Base-by-base conservation (phyloP, 352 stramenopile species). In the Globisporangium ultimum region DNA sequence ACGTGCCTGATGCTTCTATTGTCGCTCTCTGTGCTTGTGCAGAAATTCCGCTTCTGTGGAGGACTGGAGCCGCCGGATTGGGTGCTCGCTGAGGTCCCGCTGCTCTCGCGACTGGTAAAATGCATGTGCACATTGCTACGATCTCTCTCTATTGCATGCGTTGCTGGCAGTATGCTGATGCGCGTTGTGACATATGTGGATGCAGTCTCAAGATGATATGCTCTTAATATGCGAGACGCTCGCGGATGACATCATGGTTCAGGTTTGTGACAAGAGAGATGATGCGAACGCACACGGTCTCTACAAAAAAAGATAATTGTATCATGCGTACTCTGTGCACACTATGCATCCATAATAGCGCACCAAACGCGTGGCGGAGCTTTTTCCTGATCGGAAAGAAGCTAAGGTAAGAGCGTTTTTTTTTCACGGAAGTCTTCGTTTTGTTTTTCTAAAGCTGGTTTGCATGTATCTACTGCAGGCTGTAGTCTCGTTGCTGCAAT, bases 51-150 rank as follows among this genome's bases (percentile, higher is more conserved):
- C 18, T 87, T 86, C 68, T 87, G 78, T 24, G 78, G 78, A 48
- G 76, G 75, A 7, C 53, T 88, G 53, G 78, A 88, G 63, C 78
- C 78, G 48, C 78, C 78, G 0, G 78, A 88, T 64, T 88, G 78
- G 78, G 22, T 88, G 53, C 64, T 87, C 40, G 74, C 70, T 1
- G 72, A 84, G 57, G 47, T 85, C 48, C 63, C 72, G 38, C 38
- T 43, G 38, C 38, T 43, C 14, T 13, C 38, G 10, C 38, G 38
- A 43, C 38, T 43, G 38, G 38, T 43, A n/a, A 43, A 17, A 17
- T 43, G 11, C 14, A 17, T 43, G 14, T 43, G 11, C 3, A 8
- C 38, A 43, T 43, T 17, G 3, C 24, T 32, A 32, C 5, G 24
- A 32, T n/a, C n/a, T n/a, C n/a, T n/a, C n/a, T 32, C 24, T 5